These are phyloP conservation scores for Chrysoporthe cubensis DNA, from an alignment of 2,329 filamentous ascomycete species.

Conservation along the genomic window DNA sequence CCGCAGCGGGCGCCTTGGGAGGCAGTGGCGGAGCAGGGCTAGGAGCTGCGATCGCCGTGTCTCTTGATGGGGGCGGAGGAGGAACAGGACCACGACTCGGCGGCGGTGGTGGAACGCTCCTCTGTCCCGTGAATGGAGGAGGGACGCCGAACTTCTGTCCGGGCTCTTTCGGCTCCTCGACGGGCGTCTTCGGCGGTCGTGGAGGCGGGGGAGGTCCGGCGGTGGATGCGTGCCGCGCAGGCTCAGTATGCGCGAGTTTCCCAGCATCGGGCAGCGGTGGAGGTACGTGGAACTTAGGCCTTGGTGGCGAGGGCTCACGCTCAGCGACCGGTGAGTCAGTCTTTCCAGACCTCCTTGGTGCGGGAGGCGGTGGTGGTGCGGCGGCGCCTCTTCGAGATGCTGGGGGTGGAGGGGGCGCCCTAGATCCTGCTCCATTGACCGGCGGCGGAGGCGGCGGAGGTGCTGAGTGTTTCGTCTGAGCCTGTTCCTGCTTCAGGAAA, in stretches of 20 bases:
- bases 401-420: constrained; percentile 48
- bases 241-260: constrained; percentile 70
- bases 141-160: constrained; percentile 74
- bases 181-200: constrained; percentile 69
- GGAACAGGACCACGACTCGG: constrained; percentile 73
- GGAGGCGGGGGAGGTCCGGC: constrained; percentile 70
- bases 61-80: constrained; percentile 66
- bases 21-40: constrained; percentile 50
- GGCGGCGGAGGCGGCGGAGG: constrained; percentile 39
- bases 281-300: constrained; percentile 78
- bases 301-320: constrained; percentile 66
- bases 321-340: constrained; percentile 44
- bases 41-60: constrained; percentile 37
- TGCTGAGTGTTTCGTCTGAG: constrained; percentile 49
- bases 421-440: constrained; percentile 42
- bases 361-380: constrained; percentile 59
- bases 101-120: constrained; percentile 73
- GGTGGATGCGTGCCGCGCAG: constrained; percentile 49
- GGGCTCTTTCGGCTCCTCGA: constrained; percentile 66
- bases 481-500: constrained; percentile 63
- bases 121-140: constrained; percentile 74
- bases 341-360: constrained; percentile 63
- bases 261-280: constrained; percentile 90
- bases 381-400: constrained; percentile 39
- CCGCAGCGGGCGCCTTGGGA: constrained; percentile 50